Evolutionary conservation across 2,329 filamentous ascomycete species (phyloP), one percentile per base, ranked within the genome.

Genomic region (Neofusicoccum parvum): DNA sequence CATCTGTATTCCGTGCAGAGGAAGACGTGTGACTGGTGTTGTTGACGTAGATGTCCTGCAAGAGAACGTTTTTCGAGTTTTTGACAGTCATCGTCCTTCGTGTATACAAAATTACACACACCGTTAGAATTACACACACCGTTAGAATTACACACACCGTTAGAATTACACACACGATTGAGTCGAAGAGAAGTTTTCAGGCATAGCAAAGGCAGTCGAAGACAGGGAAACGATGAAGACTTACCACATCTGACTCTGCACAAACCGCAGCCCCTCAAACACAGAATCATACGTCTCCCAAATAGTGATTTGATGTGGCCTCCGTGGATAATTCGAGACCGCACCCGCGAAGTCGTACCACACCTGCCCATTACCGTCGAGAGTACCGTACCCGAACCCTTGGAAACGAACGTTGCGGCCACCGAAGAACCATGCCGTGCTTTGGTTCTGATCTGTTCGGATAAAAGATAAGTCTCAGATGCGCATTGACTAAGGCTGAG

Each of bases 181-280:
- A 23, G 23, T 23, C 23, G 23, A 23, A 23, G 23, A 23, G 23
- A 23, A 23, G 3, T 2, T 23, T 23, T 23, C 23, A 23, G 23
- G 23, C 23, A 23, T 23, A 23, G 23, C 23, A 23, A 23, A 23
- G 23, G 23, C 23, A 23, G 23, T 23, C 23, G 23, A 23, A 3
- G 23, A 23, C 23, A 23, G 23, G 14, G 37, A 12, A 11, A 39
- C 3, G 37, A 39, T 1, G 37, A 10, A 39, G 11, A 39, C 56
- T 36, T 23, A 60, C 82, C 86, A 88, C 86, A 88, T 88, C 74
- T 88, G 86, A 67, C 81, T 85, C 67, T 85, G 81, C 7, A 88
- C 74, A 67, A 86, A 87, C 2, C 77, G 77, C 15, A 87, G 66
- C 3, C 83, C 80, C 43, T 77, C 74, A 12, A 87, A 76, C 3